Evolutionary conservation across 768 basidiomycete genomes (phyloP).

Genomic region (Lyophyllum semitale): DNA sequence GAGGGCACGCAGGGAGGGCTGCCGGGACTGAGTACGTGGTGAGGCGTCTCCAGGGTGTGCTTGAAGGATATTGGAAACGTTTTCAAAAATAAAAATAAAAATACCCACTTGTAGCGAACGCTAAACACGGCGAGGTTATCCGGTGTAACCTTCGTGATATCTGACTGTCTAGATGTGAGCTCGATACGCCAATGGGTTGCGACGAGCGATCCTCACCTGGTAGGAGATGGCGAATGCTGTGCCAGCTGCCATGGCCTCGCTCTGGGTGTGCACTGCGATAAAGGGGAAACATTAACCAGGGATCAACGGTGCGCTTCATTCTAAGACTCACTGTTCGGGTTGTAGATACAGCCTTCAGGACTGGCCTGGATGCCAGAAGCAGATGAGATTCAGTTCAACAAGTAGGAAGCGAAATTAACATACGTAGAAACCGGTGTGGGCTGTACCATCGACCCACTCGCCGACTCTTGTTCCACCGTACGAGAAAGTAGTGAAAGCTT

Average conservation of each 20-base stretch:
- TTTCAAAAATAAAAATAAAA: background rate
- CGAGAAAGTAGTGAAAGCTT: conserved; percentile 46
- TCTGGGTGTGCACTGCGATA: conserved; percentile 59
- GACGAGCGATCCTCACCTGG: conserved; percentile 28
- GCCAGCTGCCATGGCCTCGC: conserved; percentile 51
- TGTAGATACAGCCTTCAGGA: conserved; percentile 42
- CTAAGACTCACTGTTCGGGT: conserved; percentile 46
- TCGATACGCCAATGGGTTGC: background rate
- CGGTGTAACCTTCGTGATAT: conserved; percentile 44
- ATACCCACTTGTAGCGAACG: conserved; percentile 48
- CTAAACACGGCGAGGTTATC: conserved; percentile 54
- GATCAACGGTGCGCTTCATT: background rate
- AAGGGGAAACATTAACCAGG: background rate
- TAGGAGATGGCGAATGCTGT: conserved; percentile 61
- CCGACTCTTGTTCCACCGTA: conserved; percentile 37
- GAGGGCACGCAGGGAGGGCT: no score
- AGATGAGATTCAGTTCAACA: conserved; percentile 16
- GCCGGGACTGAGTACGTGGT: no score
- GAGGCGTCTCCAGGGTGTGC: no score
- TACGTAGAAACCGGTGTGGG: conserved; percentile 47
- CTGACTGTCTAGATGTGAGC: conserved; percentile 35
- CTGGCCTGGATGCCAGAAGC: no score
- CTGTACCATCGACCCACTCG: conserved; percentile 48
- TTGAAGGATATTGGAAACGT: no score
- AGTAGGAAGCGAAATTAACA: conserved; percentile 16